A percentile compares a stretch with the other conserved stretches of the same genome.
These are phyloP conservation scores for Sophora flavescens DNA, from an alignment of 306 rosid genomes.

Conservation along the genomic window DNA sequence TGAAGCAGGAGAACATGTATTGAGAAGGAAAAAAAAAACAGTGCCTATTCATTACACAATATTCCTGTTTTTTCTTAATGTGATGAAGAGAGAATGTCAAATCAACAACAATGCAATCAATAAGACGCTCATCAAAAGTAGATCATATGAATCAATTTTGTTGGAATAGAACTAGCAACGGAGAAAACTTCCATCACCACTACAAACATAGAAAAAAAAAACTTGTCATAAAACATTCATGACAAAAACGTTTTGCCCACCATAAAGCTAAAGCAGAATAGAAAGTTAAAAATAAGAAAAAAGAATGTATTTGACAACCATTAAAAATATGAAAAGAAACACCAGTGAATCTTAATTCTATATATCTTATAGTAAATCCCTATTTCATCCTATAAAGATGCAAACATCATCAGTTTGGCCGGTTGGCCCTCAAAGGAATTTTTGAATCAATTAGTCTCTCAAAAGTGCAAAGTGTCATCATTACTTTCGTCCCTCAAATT, in stretches of 20 bases:
- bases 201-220: background rate
- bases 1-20: conserved; percentile 19
- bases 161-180: conserved; percentile 1
- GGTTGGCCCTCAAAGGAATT: background rate
- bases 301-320: background rate
- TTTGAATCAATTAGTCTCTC: background rate
- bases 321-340: conserved; percentile 9
- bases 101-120: conserved; percentile 9
- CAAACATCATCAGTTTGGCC: background rate
- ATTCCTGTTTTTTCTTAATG: background rate
- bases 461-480: no score
- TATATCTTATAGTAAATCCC: background rate
- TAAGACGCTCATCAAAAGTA: background rate
- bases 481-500: no score
- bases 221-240: background rate
- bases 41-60: background rate
- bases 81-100: background rate
- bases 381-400: background rate
- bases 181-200: conserved; percentile 27
- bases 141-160: conserved; percentile 1
- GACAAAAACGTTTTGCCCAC: conserved; percentile 13
- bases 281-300: conserved; percentile 1
- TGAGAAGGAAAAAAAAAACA: background rate
- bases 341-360: background rate
- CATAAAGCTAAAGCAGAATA: conserved; percentile 21